Conservation (phyloP, 352 stramenopile genomes). For the Globisporangium perplexum region DNA sequence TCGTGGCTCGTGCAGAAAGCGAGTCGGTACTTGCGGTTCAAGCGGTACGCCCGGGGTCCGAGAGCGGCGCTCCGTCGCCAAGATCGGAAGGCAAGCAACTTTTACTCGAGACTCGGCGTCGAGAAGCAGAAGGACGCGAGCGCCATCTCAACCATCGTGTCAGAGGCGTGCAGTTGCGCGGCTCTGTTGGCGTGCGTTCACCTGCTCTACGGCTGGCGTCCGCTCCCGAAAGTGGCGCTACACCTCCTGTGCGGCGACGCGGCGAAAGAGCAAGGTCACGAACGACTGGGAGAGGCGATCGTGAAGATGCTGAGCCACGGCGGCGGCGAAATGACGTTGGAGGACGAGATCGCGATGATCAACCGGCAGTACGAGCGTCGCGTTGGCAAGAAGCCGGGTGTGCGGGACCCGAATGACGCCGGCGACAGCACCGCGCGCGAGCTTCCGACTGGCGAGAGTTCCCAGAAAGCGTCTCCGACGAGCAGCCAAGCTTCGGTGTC, state of each 20-base stretch:
- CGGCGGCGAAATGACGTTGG: conserved; percentile 34
- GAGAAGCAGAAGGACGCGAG: conserved; percentile 54
- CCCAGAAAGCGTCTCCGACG: not conserved
- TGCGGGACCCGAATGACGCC: conserved; percentile 25
- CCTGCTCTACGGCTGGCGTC: conserved; percentile 69
- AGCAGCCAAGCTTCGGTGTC: not conserved
- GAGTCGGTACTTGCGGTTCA: conserved; percentile 79
- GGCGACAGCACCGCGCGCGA: conserved; percentile 4
- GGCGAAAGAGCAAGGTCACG: conserved; percentile 6
- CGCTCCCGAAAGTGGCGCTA: conserved; percentile 59
- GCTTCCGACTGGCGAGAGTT: not conserved
- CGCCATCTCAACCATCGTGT: conserved; percentile 66
- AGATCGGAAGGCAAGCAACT: conserved; percentile 62
- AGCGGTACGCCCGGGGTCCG: conserved; percentile 73
- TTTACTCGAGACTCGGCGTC: conserved; percentile 71
- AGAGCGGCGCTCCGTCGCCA: conserved; percentile 46
- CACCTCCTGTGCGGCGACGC: conserved; percentile 41
- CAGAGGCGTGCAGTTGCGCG: conserved; percentile 70
- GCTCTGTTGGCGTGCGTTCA: conserved; percentile 75
- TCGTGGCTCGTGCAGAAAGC: conserved; percentile 72
- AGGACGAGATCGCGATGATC: conserved; percentile 72
- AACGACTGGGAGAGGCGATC: conserved; percentile 26
- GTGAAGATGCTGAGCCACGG: conserved; percentile 36
- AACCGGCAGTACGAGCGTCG: conserved; percentile 72
- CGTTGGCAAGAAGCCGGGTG: conserved; percentile 48